A percentile compares a stretch with the other conserved stretches of the same genome.
Conservation (phyloP, 768 basidiomycete genomes). For the Lentinula detonsa region DNA sequence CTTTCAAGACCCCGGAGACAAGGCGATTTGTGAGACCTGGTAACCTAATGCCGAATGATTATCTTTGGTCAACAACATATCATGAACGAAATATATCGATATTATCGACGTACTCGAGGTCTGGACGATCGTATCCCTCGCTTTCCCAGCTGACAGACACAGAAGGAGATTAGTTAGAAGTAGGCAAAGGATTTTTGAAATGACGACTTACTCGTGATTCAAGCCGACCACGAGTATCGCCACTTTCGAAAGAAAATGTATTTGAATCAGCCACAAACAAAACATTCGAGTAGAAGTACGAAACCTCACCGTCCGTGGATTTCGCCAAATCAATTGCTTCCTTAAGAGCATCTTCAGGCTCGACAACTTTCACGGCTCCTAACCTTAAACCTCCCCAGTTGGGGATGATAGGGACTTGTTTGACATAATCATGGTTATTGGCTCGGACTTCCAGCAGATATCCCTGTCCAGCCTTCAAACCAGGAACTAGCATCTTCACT, state of each 20-base stretch:
- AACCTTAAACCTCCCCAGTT: constrained; percentile 36
- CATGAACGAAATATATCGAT: neutral
- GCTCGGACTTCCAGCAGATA: constrained; percentile 36
- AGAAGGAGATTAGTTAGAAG: neutral
- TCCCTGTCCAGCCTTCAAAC: constrained; percentile 32
- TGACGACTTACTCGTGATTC: constrained; percentile 40
- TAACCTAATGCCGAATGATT: constrained; percentile 22
- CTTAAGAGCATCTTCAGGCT: constrained; percentile 32
- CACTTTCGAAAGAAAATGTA: constrained; percentile 13
- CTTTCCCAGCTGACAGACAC: constrained; percentile 37
- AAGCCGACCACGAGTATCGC: constrained; percentile 46
- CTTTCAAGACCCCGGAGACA: constrained; percentile 38
- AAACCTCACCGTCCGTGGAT: constrained; percentile 30
- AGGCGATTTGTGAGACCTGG: constrained; percentile 47
- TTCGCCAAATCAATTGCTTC: constrained; percentile 33
- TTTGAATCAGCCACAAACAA: neutral
- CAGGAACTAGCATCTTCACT: constrained; percentile 25
- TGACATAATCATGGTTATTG: constrained; percentile 25
- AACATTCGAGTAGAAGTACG: neutral
- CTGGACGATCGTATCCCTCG: constrained; percentile 52
- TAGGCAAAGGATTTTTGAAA: constrained; percentile 12
- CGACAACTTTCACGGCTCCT: constrained; percentile 26
- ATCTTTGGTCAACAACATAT: neutral
- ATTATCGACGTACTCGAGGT: constrained; percentile 29
- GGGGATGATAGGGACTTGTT: constrained; percentile 25